Percentiles rank a stretch among this genome's conserved stretches.
Evolutionary conservation across 805 yeast genomes (phyloP).

Genomic region (Schizosaccharomyces japonicus): DNA sequence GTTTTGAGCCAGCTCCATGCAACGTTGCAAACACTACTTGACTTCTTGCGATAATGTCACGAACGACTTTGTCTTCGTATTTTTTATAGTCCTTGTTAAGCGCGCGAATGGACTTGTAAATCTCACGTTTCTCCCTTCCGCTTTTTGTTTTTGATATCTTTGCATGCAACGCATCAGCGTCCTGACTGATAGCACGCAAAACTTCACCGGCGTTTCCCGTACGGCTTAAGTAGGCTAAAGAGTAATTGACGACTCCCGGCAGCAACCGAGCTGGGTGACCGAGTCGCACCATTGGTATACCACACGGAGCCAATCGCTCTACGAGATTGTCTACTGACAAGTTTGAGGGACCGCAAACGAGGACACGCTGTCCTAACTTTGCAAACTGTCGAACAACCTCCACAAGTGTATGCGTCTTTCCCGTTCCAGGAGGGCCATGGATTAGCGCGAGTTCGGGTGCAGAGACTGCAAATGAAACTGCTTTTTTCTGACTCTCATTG

Average conservation of each 20-base stretch:
- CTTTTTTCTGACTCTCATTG: constrained; percentile 49
- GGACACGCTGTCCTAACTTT: constrained; percentile 29
- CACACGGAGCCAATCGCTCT: constrained; percentile 30
- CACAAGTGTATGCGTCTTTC: constrained; percentile 63
- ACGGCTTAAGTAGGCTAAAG: constrained; percentile 49
- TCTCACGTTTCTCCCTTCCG: constrained; percentile 37
- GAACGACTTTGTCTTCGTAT: constrained; percentile 41
- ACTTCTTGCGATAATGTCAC: constrained; percentile 33
- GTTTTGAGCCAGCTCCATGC: constrained; percentile 35
- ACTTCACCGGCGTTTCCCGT: constrained; percentile 35
- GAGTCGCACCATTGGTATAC: constrained; percentile 32
- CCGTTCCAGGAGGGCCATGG: constrained; percentile 72
- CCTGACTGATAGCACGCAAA: constrained; percentile 41
- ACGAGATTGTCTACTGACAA: constrained; percentile 76
- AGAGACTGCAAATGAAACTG: constrained; percentile 39
- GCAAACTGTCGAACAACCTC: constrained; percentile 58
- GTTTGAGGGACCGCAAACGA: constrained; percentile 88
- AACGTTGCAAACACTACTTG: constrained; percentile 60
- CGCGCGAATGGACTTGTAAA: constrained; percentile 45
- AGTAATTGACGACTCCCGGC: constrained; percentile 36
- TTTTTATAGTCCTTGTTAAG: constrained; percentile 43
- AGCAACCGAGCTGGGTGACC: constrained; percentile 86
- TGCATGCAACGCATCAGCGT: constrained; percentile 36
- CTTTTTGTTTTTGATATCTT: constrained; percentile 35
- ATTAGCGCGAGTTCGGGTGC: constrained; percentile 28